Evolutionary conservation across 352 stramenopile genomes (phyloP).

Genomic region (Discostella stelligera): DNA sequence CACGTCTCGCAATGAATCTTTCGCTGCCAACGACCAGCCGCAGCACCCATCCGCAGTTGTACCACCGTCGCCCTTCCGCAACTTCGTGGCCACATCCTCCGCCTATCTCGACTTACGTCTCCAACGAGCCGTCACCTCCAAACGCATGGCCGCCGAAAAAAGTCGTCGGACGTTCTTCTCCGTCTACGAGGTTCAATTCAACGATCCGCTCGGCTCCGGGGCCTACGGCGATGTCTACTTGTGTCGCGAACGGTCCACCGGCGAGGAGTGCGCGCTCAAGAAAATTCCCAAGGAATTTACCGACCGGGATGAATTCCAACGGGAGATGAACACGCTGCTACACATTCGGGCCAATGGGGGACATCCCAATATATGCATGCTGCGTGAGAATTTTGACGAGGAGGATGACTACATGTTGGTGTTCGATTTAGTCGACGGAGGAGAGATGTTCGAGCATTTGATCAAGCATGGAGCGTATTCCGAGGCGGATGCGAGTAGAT

Average conservation of each 20-base stretch:
- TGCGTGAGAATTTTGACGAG: constrained; percentile 73
- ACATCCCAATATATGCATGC: constrained; percentile 63
- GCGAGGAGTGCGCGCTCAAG: constrained; percentile 69
- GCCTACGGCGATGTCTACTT: constrained; percentile 77
- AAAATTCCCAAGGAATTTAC: constrained; percentile 80
- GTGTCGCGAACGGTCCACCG: constrained; percentile 47
- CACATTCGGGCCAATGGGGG: constrained; percentile 64
- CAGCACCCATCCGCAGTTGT: neutral
- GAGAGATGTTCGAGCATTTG: constrained; percentile 71
- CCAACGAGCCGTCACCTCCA: constrained; percentile 31
- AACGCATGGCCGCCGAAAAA: constrained; percentile 36
- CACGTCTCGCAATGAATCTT: neutral
- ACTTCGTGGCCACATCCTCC: constrained; percentile 19
- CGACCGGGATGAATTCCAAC: constrained; percentile 60
- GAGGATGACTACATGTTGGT: constrained; percentile 57
- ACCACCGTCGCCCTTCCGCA: neutral
- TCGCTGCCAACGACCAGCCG: neutral
- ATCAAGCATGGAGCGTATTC: constrained; percentile 63
- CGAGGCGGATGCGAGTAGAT: constrained; percentile 53
- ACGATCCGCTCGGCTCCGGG: constrained; percentile 62
- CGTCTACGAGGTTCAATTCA: constrained; percentile 70
- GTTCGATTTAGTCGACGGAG: constrained; percentile 59
- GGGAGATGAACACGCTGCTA: constrained; percentile 73
- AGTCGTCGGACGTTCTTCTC: constrained; percentile 29
- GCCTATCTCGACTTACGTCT: constrained; percentile 33